Evolutionary conservation across 345 rosid genomes (phyloP).

Genomic region (Eucalyptus erythrocorys): DNA sequence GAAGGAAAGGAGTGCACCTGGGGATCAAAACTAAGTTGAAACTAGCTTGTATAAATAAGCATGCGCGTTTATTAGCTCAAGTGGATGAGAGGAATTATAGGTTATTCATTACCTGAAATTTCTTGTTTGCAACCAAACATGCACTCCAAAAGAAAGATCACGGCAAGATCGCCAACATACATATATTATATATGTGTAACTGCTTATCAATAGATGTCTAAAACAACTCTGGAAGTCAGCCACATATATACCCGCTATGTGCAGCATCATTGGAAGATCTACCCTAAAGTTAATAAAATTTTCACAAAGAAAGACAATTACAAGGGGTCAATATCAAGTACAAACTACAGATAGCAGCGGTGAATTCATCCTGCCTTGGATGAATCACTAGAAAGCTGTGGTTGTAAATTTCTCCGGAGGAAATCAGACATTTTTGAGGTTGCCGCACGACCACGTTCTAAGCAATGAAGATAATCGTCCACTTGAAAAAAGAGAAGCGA

Average conservation of each 20-base stretch:
- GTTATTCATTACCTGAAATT: background rate
- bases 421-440: conserved; percentile 56
- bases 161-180: background rate
- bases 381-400: conserved; percentile 26
- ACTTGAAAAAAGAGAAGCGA: conserved; percentile 18
- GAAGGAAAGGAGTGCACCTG: background rate
- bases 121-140: background rate
- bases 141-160: background rate
- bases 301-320: background rate
- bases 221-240: background rate
- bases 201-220: background rate
- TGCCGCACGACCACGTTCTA: conserved; percentile 71
- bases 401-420: conserved; percentile 63
- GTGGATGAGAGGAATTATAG: background rate
- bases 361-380: conserved; percentile 16
- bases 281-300: background rate
- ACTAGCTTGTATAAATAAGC: background rate
- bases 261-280: background rate
- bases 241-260: background rate
- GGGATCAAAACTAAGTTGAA: background rate
- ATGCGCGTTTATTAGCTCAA: background rate
- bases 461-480: conserved; percentile 60
- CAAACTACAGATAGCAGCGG: background rate
- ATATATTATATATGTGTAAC: background rate
- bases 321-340: background rate